Evolutionary conservation across 2,329 filamentous ascomycete species (phyloP).

Genomic region (Botrytis paeoniae): DNA sequence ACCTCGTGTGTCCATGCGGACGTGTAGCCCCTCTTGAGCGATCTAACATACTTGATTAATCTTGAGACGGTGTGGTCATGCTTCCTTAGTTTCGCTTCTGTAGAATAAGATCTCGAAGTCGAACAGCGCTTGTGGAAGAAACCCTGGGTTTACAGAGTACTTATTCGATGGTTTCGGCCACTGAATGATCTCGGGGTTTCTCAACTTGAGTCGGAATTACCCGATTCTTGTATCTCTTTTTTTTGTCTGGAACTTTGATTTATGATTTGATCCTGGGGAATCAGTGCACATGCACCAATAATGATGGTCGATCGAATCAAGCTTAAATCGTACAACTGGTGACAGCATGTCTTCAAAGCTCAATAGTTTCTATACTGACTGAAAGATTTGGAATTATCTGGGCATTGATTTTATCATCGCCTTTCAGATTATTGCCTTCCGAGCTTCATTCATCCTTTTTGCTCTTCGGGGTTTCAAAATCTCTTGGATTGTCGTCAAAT

Average conservation of each 20-base stretch:
- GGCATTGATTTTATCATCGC: too few species aligned
- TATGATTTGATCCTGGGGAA: neutral
- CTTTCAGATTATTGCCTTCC: neutral
- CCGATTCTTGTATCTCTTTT: neutral
- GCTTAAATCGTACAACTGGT: neutral
- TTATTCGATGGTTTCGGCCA: neutral
- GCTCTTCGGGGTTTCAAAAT: too few species aligned
- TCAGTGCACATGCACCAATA: neutral
- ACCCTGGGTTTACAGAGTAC: neutral
- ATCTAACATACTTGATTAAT: neutral
- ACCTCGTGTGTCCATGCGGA: neutral
- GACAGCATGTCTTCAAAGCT: neutral
- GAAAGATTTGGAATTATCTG: too few species aligned
- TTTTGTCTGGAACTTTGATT: too few species aligned
- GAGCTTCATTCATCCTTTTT: neutral
- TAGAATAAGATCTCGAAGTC: neutral
- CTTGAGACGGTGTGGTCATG: neutral
- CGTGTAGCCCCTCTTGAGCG: neutral
- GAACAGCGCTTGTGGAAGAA: neutral
- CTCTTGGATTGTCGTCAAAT: neutral
- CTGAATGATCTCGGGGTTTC: neutral
- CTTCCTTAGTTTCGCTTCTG: conserved; percentile 2
- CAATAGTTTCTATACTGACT: neutral
- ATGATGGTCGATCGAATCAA: neutral
- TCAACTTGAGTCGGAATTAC: conserved; percentile 3